Conservation (phyloP, 2,329 filamentous ascomycete species). For the Aspergillus brunneoviolaceus region DNA sequence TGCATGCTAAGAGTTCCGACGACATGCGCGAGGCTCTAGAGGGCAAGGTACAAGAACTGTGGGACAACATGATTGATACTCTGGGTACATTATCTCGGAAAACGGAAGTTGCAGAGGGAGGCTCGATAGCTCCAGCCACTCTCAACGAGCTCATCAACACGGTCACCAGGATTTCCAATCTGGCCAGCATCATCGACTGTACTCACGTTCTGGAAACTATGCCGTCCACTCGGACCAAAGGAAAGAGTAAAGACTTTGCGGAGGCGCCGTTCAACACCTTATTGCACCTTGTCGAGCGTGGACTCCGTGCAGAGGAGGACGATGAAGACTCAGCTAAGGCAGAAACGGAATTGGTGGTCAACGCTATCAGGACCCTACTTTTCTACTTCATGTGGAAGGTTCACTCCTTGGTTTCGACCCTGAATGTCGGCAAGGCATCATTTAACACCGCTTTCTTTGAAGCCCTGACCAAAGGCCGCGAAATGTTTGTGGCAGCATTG, state of each 20-base stretch:
- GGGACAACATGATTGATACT: slow-evolving; percentile 77
- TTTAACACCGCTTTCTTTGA: slow-evolving; percentile 66
- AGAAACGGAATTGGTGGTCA: slow-evolving; percentile 75
- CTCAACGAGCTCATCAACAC: slow-evolving; percentile 72
- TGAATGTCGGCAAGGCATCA: slow-evolving; percentile 55
- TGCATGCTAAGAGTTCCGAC: slow-evolving; percentile 82
- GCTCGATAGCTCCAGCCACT: slow-evolving; percentile 63
- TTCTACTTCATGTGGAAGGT: slow-evolving; percentile 98
- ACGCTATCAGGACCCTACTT: slow-evolving; percentile 71
- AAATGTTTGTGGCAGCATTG: slow-evolving; percentile 52
- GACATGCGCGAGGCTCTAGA: slow-evolving; percentile 86
- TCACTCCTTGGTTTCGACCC: slow-evolving; percentile 56
- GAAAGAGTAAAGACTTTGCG: slow-evolving; percentile 37
- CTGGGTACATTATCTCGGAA: slow-evolving; percentile 70
- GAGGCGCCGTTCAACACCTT: slow-evolving; percentile 64
- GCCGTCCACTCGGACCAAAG: slow-evolving; percentile 35
- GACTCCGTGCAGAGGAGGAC: slow-evolving; percentile 61
- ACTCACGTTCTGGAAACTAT: slow-evolving; percentile 68
- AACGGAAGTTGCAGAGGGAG: slow-evolving; percentile 69
- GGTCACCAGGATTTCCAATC: slow-evolving; percentile 75
- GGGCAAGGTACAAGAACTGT: slow-evolving; percentile 74
- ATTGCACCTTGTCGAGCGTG: slow-evolving; percentile 70
- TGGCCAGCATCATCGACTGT: slow-evolving; percentile 77
- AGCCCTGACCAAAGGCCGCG: slow-evolving; percentile 63
- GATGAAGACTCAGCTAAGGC: slow-evolving; percentile 70